Evolutionary conservation across 768 basidiomycete genomes (phyloP), one percentile per base, ranked within the genome.

Genomic region (Pisolithus orientalis): DNA sequence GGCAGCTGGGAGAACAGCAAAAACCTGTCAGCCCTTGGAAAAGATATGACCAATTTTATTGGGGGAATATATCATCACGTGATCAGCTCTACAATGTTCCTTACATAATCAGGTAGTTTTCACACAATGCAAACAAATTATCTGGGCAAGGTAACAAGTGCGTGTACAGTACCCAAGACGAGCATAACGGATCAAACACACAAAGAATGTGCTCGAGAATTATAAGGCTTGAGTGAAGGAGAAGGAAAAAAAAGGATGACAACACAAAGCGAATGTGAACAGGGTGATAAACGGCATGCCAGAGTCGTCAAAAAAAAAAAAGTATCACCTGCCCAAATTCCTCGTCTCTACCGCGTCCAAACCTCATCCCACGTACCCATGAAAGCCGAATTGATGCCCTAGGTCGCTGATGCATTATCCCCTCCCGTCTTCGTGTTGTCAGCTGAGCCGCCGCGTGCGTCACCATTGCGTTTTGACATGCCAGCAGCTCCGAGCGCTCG

Each of bases 401-500:
- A 52, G 11, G 42, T 17, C 25, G 9, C 53, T 67, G 48, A 67
- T 57, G 66, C 54, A 47, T 51, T 24, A 38, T 68, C 65, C 34
- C 34, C 34, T 40, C 60, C 62, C n/a, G 53, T 32, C 49, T 58
- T 67, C 17, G 57, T 56, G 37, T 64, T 66, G 45, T 68, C 66
- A 10, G 57, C 61, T 5, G 66, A 45, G 5, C 64, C 60, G 40
- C 66, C 28, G 32, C 47, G 66, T 25, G 58, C 50, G 39, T 68
- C 66, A 3, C 66, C 66, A 17, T 68, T 70, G 6, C 67, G 66
- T 51, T 64, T 67, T 14, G 69, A 83, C 57, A 91, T 70, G 4
- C 89, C 89, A 14, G 86, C 88, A 8, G 83, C 82, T 4, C 82
- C 79, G 49, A 90, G 77, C 11, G 80, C 80, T 53, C 87, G 73